These are phyloP conservation scores for Taphrina betulina DNA, from an alignment of 1,139 yeast species.

Conservation along the genomic window DNA sequence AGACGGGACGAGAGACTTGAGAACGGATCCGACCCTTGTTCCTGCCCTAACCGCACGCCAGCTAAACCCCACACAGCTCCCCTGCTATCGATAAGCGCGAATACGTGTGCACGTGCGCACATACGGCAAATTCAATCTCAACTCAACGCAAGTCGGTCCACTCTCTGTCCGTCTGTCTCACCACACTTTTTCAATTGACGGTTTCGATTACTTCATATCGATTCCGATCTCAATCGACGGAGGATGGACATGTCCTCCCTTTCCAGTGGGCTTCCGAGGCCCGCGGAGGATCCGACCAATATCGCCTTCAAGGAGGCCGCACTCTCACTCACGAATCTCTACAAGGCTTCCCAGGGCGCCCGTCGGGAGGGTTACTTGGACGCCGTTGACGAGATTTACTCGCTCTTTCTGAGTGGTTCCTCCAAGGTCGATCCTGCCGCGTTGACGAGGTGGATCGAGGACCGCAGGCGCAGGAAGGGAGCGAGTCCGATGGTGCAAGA, in stretches of 20 bases:
- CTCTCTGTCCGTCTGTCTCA: too few species aligned
- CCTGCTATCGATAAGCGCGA: too few species aligned
- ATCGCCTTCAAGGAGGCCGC: conserved; percentile 33
- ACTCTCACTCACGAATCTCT: conserved; percentile 31
- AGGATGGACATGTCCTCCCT: conserved; percentile 32
- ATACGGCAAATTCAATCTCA: too few species aligned
- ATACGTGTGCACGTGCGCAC: too few species aligned
- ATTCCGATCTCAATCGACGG: too few species aligned
- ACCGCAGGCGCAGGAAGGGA: conserved; percentile 7
- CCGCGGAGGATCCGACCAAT: conserved; percentile 11
- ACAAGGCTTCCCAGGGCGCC: conserved; percentile 31
- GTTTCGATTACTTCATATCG: too few species aligned
- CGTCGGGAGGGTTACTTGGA: conserved; percentile 33
- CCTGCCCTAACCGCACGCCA: too few species aligned
- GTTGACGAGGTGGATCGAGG: conserved; percentile 21
- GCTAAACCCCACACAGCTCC: too few species aligned
- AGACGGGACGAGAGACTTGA: too few species aligned
- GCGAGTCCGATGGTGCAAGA: background rate
- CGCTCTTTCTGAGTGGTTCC: conserved; percentile 1
- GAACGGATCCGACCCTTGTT: too few species aligned
- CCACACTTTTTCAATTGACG: too few species aligned
- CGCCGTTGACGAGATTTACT: conserved; percentile 38
- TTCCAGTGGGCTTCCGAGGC: conserved; percentile 13
- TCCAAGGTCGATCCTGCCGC: background rate
- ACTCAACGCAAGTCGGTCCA: too few species aligned